A percentile compares a stretch with the other conserved stretches of the same genome.
These are phyloP conservation scores for apple (Malus domestica) DNA, from an alignment of 306 rosid genomes.

Conservation along the genomic window DNA sequence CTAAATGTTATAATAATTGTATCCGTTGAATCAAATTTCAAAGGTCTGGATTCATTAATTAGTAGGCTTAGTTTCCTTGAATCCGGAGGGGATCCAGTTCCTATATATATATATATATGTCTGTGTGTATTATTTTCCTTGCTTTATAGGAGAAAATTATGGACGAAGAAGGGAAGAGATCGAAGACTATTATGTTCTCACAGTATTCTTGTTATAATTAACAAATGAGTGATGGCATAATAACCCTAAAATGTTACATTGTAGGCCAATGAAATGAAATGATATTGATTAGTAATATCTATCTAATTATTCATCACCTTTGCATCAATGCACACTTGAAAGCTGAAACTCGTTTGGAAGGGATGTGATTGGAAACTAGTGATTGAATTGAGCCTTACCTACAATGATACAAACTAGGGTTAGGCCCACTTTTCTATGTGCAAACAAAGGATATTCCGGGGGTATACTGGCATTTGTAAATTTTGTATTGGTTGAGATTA, in stretches of 20 bases:
- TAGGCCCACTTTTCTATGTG: background rate
- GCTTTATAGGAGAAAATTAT: too few species aligned
- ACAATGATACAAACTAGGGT: background rate
- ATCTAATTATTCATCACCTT: background rate
- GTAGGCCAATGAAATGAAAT: constrained; percentile 7
- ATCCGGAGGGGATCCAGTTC: too few species aligned
- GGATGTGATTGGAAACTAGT: background rate
- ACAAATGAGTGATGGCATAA: background rate
- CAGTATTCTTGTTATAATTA: background rate
- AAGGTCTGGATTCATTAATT: too few species aligned
- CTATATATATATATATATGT: too few species aligned
- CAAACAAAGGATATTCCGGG: background rate
- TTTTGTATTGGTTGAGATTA: too few species aligned
- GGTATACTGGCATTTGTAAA: background rate
- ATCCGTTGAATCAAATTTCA: too few species aligned
- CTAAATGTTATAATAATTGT: too few species aligned
- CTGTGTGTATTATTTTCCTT: too few species aligned
- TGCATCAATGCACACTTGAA: background rate
- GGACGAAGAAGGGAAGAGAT: too few species aligned
- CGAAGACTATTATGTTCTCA: background rate
- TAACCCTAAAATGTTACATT: background rate
- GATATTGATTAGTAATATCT: background rate
- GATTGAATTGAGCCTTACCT: background rate
- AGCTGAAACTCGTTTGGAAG: background rate
- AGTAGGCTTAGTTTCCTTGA: too few species aligned